These are phyloP conservation scores for Akebia trifoliata DNA, from an alignment of 164 flowering plant genomes.

Conservation along the genomic window DNA sequence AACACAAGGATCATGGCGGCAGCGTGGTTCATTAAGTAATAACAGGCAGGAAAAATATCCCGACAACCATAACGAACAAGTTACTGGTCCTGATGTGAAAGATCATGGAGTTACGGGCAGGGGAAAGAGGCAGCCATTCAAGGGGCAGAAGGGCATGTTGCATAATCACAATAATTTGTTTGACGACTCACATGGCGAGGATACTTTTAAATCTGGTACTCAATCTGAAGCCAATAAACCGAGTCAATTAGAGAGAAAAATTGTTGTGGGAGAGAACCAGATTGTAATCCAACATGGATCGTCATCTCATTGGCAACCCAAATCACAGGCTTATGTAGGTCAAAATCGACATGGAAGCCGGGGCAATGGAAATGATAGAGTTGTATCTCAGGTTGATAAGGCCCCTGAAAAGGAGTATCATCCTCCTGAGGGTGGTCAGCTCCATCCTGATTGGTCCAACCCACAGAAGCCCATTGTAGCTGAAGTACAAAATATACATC, in stretches of 20 bases:
- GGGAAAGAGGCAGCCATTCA: conserved; percentile 47
- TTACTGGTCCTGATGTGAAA: conserved; percentile 20
- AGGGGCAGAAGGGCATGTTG: conserved; percentile 32
- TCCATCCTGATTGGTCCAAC: conserved; percentile 19
- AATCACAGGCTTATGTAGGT: conserved; percentile 33
- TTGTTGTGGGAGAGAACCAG: conserved; percentile 34
- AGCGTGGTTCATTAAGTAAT: conserved; percentile 28
- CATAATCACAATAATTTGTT: conserved; percentile 25
- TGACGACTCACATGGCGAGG: conserved; percentile 25
- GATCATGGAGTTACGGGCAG: conserved; percentile 43
- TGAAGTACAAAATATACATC: conserved; percentile 19
- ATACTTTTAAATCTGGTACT: conserved; percentile 15
- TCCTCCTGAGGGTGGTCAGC: conserved; percentile 23
- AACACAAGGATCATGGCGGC: conserved; percentile 68
- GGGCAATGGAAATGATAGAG: conserved; percentile 28
- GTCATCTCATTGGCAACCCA: conserved; percentile 82
- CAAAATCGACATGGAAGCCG: conserved; percentile 36
- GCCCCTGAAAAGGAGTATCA: conserved; percentile 29
- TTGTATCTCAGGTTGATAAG: conserved; percentile 22
- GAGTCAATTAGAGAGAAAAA: conserved; percentile 35
- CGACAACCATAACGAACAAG: conserved; percentile 28
- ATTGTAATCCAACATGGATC: conserved; percentile 36
- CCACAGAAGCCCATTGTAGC: conserved; percentile 17
- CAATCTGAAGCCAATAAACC: conserved; percentile 27
- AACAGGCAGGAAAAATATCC: conserved; percentile 12